Base-by-base conservation (phyloP, 768 basidiomycete genomes). In the Lactifluus rugatus region DNA sequence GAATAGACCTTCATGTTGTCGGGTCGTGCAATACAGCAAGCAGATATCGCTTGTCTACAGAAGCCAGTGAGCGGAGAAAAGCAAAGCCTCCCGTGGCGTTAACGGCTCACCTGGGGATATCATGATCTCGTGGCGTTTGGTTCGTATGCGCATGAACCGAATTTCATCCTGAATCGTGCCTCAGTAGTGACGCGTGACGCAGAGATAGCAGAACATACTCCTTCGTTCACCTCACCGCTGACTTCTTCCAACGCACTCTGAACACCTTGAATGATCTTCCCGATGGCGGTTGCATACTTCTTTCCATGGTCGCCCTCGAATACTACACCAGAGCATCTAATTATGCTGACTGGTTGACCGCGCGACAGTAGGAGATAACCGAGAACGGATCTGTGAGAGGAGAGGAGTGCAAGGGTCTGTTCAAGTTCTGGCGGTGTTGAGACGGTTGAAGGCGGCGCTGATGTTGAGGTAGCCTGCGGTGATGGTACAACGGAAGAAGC, bases 81-180 rank as follows among this genome's bases (percentile, higher is more conserved):
- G 36, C 31, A 31, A 34, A 13, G 36, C 31, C 5, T 16, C 37
- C 52, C 42, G 14, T 36, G 23, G 34, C 48, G 14, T 23, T 45
- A 50, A 44, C 44, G 34, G 73, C 85, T 28, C 53, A 91, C 93
- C 89, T 56, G 93, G 93, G 2, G 93, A 90, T 60, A 96, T 93
- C 86, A 96, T 89, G 57, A 96, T 75, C 67, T 95, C 93, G 69
- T 96, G 93, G 52, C 87, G 79, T 68, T 82, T 89, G 58, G 93
- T 95, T 49, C 93, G 81, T 72, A 95, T 92, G 57, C 93, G 76
- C 81, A 96, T 83, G 66, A 95, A 90, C 59, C 82, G 81, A 46
- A 95, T 77, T 25, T 90, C 86, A 68, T 94, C 93, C 91, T 94
- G 63, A 3, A 44, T 44, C 25, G 21, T 44, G 41, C 42, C 34